phyloP scores from a whole-genome alignment of 352 stramenopile species.

The Globisporangium splendens region DNA sequence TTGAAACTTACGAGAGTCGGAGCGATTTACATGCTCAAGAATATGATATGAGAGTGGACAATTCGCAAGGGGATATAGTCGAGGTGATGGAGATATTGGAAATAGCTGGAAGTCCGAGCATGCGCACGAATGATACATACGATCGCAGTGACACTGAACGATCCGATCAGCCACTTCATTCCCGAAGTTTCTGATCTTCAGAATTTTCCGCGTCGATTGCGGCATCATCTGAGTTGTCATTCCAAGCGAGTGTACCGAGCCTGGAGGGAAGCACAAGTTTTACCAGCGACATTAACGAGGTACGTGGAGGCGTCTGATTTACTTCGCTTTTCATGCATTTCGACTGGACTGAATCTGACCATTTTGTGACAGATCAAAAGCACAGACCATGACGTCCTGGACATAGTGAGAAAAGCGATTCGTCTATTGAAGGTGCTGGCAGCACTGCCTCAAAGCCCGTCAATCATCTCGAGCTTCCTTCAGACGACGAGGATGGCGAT shows the following conservation, averaged over 20 bases:
- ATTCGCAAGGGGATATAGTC: not conserved
- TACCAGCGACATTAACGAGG: not conserved
- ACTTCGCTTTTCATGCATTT: no score
- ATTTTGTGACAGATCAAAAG: no score
- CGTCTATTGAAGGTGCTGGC: slow-evolving; percentile 1
- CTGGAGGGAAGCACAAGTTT: slow-evolving; percentile 20
- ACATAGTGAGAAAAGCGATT: not conserved
- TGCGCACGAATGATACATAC: not conserved
- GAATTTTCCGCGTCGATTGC: slow-evolving; percentile 26
- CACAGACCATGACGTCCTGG: no score
- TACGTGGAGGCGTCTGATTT: not conserved
- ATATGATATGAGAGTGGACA: not conserved
- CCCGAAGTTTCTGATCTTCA: slow-evolving; percentile 2
- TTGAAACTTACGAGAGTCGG: slow-evolving; percentile 9
- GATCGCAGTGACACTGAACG: not conserved
- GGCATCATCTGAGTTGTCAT: slow-evolving; percentile 44
- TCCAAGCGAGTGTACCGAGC: slow-evolving; percentile 37
- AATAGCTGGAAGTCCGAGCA: not conserved
- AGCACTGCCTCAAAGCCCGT: not conserved
- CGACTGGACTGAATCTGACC: not conserved
- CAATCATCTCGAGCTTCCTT: not conserved
- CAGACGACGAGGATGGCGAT: not conserved
- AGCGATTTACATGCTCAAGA: not conserved
- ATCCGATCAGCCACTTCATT: not conserved
- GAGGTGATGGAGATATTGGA: not conserved